These are phyloP conservation scores for Sclerotinia spermophila DNA, from an alignment of 2,329 filamentous ascomycete genomes.

Conservation along the genomic window DNA sequence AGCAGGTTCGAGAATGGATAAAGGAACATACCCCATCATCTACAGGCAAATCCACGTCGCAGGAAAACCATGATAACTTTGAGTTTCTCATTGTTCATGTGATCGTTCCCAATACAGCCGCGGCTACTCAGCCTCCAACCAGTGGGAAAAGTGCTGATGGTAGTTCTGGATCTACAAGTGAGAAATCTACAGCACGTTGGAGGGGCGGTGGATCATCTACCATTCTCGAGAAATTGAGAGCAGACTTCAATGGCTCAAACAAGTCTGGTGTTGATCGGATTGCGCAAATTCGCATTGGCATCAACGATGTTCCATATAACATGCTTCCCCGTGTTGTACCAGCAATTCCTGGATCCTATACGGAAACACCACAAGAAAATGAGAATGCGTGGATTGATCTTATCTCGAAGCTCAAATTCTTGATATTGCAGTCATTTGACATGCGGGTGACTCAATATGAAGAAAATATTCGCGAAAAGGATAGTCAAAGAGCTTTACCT, in stretches of 20 bases:
- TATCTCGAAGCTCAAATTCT: slow-evolving; percentile 77
- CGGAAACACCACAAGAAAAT: slow-evolving; percentile 71
- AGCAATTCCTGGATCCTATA: slow-evolving; percentile 59
- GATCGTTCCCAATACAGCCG: slow-evolving; percentile 79
- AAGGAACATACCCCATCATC: slow-evolving; percentile 66
- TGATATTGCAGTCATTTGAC: slow-evolving; percentile 89
- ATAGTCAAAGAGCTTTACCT: slow-evolving; percentile 78
- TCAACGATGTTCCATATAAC: slow-evolving; percentile 65
- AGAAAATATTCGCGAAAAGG: slow-evolving; percentile 93
- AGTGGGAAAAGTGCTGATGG: slow-evolving; percentile 48
- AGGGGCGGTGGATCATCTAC: slow-evolving; percentile 73
- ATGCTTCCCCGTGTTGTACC: slow-evolving; percentile 60
- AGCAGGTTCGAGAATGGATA: slow-evolving; percentile 86
- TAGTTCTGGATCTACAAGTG: slow-evolving; percentile 53
- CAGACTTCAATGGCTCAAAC: slow-evolving; percentile 77
- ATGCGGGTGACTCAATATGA: slow-evolving; percentile 89
- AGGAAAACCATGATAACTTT: slow-evolving; percentile 93
- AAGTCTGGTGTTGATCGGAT: slow-evolving; percentile 75
- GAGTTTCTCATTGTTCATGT: slow-evolving; percentile 96
- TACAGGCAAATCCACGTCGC: slow-evolving; percentile 57
- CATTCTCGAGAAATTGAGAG: slow-evolving; percentile 81
- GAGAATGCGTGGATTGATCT: slow-evolving; percentile 81
- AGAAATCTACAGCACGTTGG: slow-evolving; percentile 73
- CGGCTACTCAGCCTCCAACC: slow-evolving; percentile 71
- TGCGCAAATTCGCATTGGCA: slow-evolving; percentile 76